Evolutionary conservation across 148 eudicot genomes (phyloP).

Genomic region (Persicaria tinctoria): DNA sequence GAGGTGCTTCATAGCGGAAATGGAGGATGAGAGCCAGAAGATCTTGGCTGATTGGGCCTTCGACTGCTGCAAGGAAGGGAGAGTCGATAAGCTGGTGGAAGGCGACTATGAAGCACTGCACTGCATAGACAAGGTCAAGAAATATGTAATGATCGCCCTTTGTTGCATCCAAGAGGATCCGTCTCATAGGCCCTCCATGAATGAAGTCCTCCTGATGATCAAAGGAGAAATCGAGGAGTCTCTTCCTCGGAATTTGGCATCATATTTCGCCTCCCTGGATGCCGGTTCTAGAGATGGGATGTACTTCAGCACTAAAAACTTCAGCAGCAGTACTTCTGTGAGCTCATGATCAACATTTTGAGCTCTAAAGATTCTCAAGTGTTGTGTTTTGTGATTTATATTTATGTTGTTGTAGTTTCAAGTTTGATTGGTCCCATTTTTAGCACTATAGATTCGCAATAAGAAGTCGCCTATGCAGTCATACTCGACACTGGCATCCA

Average conservation of each 20-base stretch:
- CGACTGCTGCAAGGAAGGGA: slow-evolving; percentile 24
- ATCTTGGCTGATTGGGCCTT: slow-evolving; percentile 30
- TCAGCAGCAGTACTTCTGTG: neutral
- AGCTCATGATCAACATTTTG: too few species aligned
- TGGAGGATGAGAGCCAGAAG: slow-evolving; percentile 6
- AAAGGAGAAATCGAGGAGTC: slow-evolving; percentile 26
- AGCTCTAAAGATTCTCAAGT: too few species aligned
- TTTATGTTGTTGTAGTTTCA: too few species aligned
- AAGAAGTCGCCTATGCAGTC: too few species aligned
- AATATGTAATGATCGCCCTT: too few species aligned
- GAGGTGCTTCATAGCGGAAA: slow-evolving; percentile 9
- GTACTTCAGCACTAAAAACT: neutral
- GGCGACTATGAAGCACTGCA: slow-evolving; percentile 16
- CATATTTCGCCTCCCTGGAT: slow-evolving; percentile 7
- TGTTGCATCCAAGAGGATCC: slow-evolving; percentile 31
- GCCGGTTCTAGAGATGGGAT: neutral
- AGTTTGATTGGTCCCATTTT: too few species aligned
- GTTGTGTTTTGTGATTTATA: too few species aligned
- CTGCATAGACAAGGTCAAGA: neutral
- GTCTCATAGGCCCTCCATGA: slow-evolving; percentile 32
- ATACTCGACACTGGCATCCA: too few species aligned
- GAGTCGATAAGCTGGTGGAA: slow-evolving; percentile 4
- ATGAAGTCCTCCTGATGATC: slow-evolving; percentile 23
- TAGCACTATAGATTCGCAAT: too few species aligned
- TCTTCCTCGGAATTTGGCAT: slow-evolving; percentile 21